These are phyloP conservation scores for Neonectria faginata DNA, from an alignment of 2,329 filamentous ascomycete genomes.

Conservation along the genomic window DNA sequence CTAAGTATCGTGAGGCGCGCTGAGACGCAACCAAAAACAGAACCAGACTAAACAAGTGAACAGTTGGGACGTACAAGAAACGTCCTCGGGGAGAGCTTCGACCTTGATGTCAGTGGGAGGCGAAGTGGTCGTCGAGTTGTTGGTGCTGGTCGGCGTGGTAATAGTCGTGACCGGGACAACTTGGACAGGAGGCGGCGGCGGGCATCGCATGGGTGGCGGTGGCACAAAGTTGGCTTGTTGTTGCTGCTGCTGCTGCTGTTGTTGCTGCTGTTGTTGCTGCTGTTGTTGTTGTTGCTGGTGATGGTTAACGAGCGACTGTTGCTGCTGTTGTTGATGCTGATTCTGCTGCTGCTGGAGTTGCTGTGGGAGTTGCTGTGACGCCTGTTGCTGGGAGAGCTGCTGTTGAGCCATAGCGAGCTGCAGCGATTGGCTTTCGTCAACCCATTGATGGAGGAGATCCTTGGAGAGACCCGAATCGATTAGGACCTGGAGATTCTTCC, in stretches of 20 bases:
- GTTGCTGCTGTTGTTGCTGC: slow-evolving; percentile 34
- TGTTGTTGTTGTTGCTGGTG: slow-evolving; percentile 25
- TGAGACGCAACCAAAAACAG: neutral
- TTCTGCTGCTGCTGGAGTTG: slow-evolving; percentile 31
- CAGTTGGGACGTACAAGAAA: slow-evolving; percentile 41
- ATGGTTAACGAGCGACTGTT: slow-evolving; percentile 36
- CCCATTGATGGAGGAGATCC: slow-evolving; percentile 57
- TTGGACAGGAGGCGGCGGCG: slow-evolving; percentile 47
- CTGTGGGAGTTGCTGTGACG: slow-evolving; percentile 37
- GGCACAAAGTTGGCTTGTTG: slow-evolving; percentile 38
- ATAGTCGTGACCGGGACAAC: slow-evolving; percentile 36
- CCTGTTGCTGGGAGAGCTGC: slow-evolving; percentile 18
- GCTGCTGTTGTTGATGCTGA: slow-evolving; percentile 27
- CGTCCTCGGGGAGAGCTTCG: slow-evolving; percentile 47
- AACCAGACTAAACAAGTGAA: neutral
- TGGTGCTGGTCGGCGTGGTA: slow-evolving; percentile 36
- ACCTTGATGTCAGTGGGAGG: slow-evolving; percentile 47
- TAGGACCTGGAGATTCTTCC: slow-evolving; percentile 59
- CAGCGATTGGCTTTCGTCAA: slow-evolving; percentile 53
- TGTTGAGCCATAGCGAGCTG: slow-evolving; percentile 45
- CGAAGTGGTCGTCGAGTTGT: slow-evolving; percentile 39
- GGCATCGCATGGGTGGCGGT: slow-evolving; percentile 49
- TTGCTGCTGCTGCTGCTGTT: slow-evolving; percentile 30
- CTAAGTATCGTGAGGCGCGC: neutral
- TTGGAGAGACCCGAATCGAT: slow-evolving; percentile 60